Evolutionary conservation across 805 yeast genomes (phyloP), one percentile per base, ranked within the genome.

Genomic region (Saccharomycopsis olivae): DNA sequence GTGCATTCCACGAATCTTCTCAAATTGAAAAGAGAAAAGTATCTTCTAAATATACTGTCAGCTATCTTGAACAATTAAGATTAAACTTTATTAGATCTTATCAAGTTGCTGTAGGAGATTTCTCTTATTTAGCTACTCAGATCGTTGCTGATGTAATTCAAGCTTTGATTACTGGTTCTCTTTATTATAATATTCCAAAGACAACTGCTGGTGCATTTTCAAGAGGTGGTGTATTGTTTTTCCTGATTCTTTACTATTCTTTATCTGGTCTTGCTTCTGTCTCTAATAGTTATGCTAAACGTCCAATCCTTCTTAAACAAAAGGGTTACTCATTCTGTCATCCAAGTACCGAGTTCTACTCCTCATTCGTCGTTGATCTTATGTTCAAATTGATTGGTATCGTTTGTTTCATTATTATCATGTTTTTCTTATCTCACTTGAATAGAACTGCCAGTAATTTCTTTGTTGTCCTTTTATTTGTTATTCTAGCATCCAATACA

Each of bases 331-430:
- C 85, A 0, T 67, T 82, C 43, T 84, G 79, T 54, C 75, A 76
- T 43, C 87, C 88, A 2, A 68, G 85, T 11, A 75, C 84, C 3
- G 89, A 81, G 52, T 81, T 85, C 1, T 49, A 82, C 3, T 78
- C 85, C 0, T 62, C 74, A 4, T 62, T 75, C 34, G 44, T 78
- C 3, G 68, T 83, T 3, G 78, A 74, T 37, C 56, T 82, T 44
- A 88, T 89, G 3, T 64, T 73, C 40, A 80, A 80, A 57, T 45
- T 71, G 23, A 47, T 65, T 25, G 62, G 68, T 29, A 52, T 66
- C 21, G 51, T 71, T 17, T 50, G 55, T 17, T 77, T 75, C 55
- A 53, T 66, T 32, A 47, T 76, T 33, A 59, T 73, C 19, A 51
- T 70, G 20, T 78, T 74, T 55, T 82, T 80, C 58, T 58, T 82